Conservation (phyloP, 2,329 filamentous ascomycete species). For the Tricladium varicosporioides region DNA sequence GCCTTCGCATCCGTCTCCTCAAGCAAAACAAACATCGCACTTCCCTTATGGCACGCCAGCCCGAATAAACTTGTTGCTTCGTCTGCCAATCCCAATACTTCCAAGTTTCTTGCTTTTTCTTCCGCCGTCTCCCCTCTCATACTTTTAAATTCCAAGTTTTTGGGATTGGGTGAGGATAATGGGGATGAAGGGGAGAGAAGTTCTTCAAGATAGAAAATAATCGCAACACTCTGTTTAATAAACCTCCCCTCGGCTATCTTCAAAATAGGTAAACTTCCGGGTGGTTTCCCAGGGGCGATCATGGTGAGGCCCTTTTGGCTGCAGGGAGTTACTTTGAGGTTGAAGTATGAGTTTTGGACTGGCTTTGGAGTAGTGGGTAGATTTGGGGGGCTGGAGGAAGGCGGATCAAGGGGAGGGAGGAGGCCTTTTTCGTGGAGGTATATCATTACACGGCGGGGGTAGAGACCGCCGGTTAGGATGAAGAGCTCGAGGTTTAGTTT, state of each 20-base stretch:
- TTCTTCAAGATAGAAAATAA: conserved; percentile 28
- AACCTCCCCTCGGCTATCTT: conserved; percentile 19
- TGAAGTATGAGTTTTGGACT: neutral
- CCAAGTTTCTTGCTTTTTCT: neutral
- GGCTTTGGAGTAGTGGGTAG: too few relatives aligned
- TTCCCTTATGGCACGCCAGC: neutral
- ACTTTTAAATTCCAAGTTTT: too few relatives aligned
- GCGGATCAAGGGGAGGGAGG: neutral
- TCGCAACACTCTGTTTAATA: conserved; percentile 27
- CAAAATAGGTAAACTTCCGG: conserved; percentile 22
- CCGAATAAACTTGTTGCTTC: neutral
- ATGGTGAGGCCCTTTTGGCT: neutral
- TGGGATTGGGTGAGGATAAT: conserved; percentile 17
- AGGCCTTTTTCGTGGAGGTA: conserved; percentile 9
- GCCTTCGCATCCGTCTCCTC: neutral
- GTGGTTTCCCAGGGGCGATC: conserved; percentile 23
- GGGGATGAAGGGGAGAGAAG: too few relatives aligned
- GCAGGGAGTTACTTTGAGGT: conserved; percentile 2
- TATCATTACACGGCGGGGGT: conserved; percentile 11
- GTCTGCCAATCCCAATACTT: neutral
- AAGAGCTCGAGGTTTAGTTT: conserved; percentile 6
- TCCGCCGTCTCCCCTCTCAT: conserved; percentile 8
- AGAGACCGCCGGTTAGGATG: conserved; percentile 6
- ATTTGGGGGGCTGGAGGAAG: neutral
- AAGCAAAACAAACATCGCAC: neutral